These are phyloP conservation scores for Melampsora larici-populina DNA, from an alignment of 1,284 basidiomycete species.

Conservation along the genomic window DNA sequence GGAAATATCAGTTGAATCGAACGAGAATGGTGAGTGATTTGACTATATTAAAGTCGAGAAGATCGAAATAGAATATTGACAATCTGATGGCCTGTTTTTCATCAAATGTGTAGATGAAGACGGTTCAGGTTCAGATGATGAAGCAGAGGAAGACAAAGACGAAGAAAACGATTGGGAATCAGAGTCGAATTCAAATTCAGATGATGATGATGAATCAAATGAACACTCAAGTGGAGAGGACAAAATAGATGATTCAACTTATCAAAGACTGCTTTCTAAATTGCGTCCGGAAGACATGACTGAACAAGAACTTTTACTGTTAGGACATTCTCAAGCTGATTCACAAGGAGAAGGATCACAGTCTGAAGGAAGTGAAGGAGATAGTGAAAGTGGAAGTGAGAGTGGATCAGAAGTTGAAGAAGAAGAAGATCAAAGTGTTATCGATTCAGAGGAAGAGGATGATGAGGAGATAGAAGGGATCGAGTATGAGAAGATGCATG, in stretches of 20 bases:
- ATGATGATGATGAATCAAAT: too few relatives aligned
- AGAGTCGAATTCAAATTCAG: background rate
- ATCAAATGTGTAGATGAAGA: background rate
- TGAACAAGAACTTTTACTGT: background rate
- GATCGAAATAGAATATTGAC: too few relatives aligned
- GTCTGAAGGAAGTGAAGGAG: background rate
- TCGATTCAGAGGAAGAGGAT: background rate
- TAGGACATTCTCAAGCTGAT: background rate
- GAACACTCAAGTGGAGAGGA: background rate
- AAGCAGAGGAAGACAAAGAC: background rate
- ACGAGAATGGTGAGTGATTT: too few relatives aligned
- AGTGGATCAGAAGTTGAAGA: background rate
- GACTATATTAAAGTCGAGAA: too few relatives aligned
- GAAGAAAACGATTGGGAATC: background rate
- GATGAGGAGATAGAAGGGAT: background rate
- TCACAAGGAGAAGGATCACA: background rate
- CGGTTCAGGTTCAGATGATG: background rate
- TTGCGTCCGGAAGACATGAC: background rate
- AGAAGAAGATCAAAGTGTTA: slow-evolving; percentile 2
- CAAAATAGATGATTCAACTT: background rate
- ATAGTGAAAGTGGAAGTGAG: background rate
- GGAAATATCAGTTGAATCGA: too few relatives aligned
- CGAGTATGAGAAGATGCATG: background rate
- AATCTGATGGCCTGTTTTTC: too few relatives aligned
- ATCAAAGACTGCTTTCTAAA: background rate